Evolutionary conservation across 257 asterid species (phyloP), one percentile per base, ranked within the genome.

Genomic region (Penstemon eatonii): DNA sequence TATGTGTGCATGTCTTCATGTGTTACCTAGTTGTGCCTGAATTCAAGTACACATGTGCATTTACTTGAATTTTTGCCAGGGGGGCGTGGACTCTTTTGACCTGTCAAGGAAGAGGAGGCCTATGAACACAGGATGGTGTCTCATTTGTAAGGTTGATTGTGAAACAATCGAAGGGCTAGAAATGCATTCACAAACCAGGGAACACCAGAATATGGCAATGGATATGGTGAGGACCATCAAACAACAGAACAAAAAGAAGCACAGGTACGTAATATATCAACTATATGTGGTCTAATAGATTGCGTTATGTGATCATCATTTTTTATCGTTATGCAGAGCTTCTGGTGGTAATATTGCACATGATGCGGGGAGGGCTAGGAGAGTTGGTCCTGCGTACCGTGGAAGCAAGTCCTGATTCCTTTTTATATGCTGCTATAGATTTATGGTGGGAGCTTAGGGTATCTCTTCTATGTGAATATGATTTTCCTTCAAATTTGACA

Each of bases 131-230:
- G 98, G 94, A 38, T 92, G 98, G 98, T 92, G 98, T 76, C 84
- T 93, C 75, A 78, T 92, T 47, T 92, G 98, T 79, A 80, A 79
- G 76, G 55, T 83, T 55, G 98, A 92, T 77, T 92, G 97, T 78
- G 96, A 85, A 71, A 79, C 97, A 5, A 86, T 90, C 53, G 97
- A 90, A 73, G 88, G 91, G 38, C 77, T 92, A 64, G 96, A 92
- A 66, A 65, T 85, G 77, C 98, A 92, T 78, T 85, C 97, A 4
- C 98, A 92, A 75, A 79, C 95, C 11, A 76, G 88, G 75, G 97
- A 92, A 71, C 98, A 92, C 88, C 96, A 25, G 33, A 25, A 76
- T 46, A 86, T 77, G 87, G 81, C 98, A n/a, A 78, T 90, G 87
- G 91, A 88, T 78, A 73, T 88, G 78, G 96, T 89, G 67, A 86